Evolutionary conservation across 306 rosid genomes (phyloP), one percentile per base, ranked within the genome.

Genomic region (Castanopsis chinensis): DNA sequence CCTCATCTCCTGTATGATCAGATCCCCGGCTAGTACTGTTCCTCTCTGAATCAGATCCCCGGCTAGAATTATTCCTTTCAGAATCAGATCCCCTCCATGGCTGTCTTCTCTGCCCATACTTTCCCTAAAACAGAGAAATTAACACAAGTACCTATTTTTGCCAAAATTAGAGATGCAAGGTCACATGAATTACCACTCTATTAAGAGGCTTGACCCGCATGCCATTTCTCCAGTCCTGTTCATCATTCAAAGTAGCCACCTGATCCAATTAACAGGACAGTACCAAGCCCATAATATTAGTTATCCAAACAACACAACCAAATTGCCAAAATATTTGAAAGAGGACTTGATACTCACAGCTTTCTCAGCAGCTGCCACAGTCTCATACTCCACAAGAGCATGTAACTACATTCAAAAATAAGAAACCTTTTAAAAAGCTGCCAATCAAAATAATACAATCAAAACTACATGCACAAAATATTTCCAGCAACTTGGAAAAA

Each of bases 211-310:
- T 96, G 85, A 96, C 99, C 20, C 83, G 91, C 98, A 96, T 82
- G 88, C 99, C 94, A 86, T 87, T 91, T 85, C 99, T 90, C 99
- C 99, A 96, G 83, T 96, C 98, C 83, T 80, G 84, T 78, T 90
- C 92, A 65, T 96, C 77, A 57, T 89, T 93, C 74, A 96, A 86
- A 77, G 91, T 86, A 70, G 91, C 90, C 83, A 86, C 98, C 99
- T 96, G 79, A 76, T 23, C 49, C 64, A 75, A 80, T 49, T 33
- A 79, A 30, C 76, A 77, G 37, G 57, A 79, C 73, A 28, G 37
- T 49, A 57, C 54, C 35, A 70, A 28, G 57, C 43, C 54, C 71
- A 58, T 25, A 72, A 45, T 35, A 78, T 85, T 45, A 79, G 71
- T 73, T 32, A 19, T 51, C 61, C 56, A 12, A 73, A 61, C 60